Conservation (phyloP, 148 eudicot genomes). For the Drosera capensis region DNA sequence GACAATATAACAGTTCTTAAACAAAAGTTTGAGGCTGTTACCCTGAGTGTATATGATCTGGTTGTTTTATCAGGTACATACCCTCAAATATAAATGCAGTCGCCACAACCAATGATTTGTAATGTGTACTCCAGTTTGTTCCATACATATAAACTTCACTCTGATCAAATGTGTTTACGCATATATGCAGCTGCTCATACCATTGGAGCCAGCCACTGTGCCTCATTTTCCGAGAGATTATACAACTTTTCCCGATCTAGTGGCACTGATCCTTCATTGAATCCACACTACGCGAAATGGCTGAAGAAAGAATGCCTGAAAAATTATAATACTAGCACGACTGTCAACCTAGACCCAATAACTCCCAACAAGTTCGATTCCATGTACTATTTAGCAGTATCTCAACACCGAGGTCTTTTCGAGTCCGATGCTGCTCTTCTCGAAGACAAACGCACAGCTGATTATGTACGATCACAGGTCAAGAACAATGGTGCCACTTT, state of each 20-base stretch:
- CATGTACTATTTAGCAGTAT: conserved; percentile 30
- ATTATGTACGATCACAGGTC: conserved; percentile 20
- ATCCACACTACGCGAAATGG: conserved; percentile 15
- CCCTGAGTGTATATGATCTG: background rate
- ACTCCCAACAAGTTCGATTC: conserved; percentile 29
- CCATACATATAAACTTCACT: background rate
- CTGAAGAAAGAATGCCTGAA: conserved; percentile 23
- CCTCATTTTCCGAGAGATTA: conserved; percentile 17
- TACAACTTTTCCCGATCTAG: conserved; percentile 58
- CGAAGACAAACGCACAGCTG: conserved; percentile 13
- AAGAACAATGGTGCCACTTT: conserved; percentile 13
- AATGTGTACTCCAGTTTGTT: background rate
- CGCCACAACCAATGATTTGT: background rate
- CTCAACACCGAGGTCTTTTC: conserved; percentile 36
- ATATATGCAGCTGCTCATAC: conserved; percentile 28
- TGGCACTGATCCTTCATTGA: conserved; percentile 37
- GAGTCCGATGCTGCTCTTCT: conserved; percentile 47
- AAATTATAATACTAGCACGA: conserved; percentile 8
- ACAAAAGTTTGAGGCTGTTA: background rate
- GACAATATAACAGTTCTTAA: conserved; percentile 7
- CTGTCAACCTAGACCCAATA: conserved; percentile 32
- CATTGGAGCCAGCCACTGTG: conserved; percentile 44
- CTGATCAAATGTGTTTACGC: background rate
- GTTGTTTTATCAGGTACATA: conserved; percentile 4
- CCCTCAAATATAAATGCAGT: background rate